These are phyloP conservation scores for Chalciporus piperatus DNA, from an alignment of 768 basidiomycete genomes.

Conservation along the genomic window DNA sequence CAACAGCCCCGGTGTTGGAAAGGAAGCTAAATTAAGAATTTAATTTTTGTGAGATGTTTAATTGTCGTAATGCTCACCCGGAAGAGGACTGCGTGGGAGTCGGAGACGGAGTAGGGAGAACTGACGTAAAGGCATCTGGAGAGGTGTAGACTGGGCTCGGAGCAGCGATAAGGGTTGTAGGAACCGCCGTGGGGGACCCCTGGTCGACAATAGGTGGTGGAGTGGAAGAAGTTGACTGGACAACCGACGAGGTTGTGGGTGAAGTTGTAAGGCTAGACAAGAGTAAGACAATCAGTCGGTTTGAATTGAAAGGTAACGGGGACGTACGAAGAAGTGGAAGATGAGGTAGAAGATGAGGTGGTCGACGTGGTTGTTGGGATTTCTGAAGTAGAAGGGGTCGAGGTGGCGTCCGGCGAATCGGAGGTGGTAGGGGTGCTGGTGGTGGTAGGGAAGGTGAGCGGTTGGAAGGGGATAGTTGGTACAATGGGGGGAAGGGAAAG, in stretches of 20 bases:
- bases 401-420: neutral
- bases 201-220: neutral
- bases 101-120: constrained; percentile 13
- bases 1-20: constrained; percentile 44
- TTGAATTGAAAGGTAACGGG: neutral
- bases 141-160: neutral
- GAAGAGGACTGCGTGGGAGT: constrained; percentile 16
- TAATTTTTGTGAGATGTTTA: neutral
- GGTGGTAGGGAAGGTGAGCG: too few species aligned
- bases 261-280: neutral
- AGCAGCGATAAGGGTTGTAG: neutral
- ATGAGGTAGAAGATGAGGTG: neutral
- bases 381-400: neutral
- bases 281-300: neutral
- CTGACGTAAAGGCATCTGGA: neutral
- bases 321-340: constrained; percentile 8
- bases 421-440: neutral
- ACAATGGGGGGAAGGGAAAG: neutral
- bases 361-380: neutral
- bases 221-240: neutral
- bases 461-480: too few species aligned
- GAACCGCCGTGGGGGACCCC: neutral
- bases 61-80: constrained; percentile 13
- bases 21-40: constrained; percentile 38
- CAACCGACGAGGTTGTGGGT: neutral